Conservation (phyloP, 2,329 filamentous ascomycete genomes). For the Microcyclosporella mali region DNA sequence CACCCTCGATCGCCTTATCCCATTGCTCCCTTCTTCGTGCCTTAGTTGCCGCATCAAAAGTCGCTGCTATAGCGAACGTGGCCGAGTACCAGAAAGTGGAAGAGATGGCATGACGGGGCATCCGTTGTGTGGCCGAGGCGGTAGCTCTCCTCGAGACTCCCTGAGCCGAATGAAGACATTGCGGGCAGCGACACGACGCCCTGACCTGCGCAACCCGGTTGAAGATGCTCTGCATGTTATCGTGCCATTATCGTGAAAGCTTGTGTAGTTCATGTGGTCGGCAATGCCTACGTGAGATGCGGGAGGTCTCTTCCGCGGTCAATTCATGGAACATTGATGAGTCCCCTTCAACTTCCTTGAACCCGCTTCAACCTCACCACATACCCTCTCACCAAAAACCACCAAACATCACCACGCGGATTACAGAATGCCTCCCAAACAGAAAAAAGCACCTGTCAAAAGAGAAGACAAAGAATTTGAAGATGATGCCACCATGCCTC, state of each 20-base stretch:
- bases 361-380: too few species aligned
- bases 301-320: too few species aligned
- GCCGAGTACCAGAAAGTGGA: slow-evolving; percentile 62
- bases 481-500: too few species aligned
- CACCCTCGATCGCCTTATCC: slow-evolving; percentile 55
- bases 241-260: slow-evolving; percentile 12
- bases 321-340: too few species aligned
- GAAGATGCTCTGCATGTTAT: slow-evolving; percentile 61
- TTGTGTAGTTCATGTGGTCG: too few species aligned
- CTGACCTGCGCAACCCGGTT: slow-evolving; percentile 59
- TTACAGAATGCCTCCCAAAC: too few species aligned
- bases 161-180: slow-evolving; percentile 49
- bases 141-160: slow-evolving; percentile 47
- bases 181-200: slow-evolving; percentile 56
- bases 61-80: slow-evolving; percentile 58
- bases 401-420: too few species aligned
- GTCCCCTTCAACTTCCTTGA: background rate
- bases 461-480: too few species aligned
- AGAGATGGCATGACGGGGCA: slow-evolving; percentile 46
- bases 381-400: too few species aligned
- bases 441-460: background rate
- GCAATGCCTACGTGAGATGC: too few species aligned
- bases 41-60: slow-evolving; percentile 57
- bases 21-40: slow-evolving; percentile 53
- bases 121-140: slow-evolving; percentile 45